Percentiles rank a stretch among this genome's conserved stretches.
Evolutionary conservation across 1,284 basidiomycete species (phyloP).

Genomic region (Phellopilus nigrolimitatus): DNA sequence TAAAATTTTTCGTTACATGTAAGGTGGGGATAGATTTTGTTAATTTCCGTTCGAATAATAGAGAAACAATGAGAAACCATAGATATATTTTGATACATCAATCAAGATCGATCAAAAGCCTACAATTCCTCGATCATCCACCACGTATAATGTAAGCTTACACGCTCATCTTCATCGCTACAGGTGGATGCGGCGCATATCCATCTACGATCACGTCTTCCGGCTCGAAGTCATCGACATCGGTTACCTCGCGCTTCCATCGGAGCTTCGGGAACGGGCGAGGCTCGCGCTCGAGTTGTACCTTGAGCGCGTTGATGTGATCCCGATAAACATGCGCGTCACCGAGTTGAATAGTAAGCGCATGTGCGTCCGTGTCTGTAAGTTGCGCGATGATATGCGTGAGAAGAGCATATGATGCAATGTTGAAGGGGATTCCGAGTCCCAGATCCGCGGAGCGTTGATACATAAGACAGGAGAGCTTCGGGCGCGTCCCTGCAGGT

Average conservation of each 20-base stretch:
- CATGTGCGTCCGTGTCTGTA: slow-evolving; percentile 81
- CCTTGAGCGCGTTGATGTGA: slow-evolving; percentile 82
- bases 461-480: slow-evolving; percentile 94
- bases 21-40: too few relatives aligned
- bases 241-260: slow-evolving; percentile 59
- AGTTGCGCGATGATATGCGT: slow-evolving; percentile 96
- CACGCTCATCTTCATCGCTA: slow-evolving; percentile 98
- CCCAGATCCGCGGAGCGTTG: slow-evolving; percentile 97
- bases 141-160: slow-evolving; percentile 31
- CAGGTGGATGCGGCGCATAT: slow-evolving; percentile 82
- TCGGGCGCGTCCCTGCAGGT: slow-evolving; percentile 52
- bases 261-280: slow-evolving; percentile 78
- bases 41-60: too few relatives aligned
- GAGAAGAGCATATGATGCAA: slow-evolving; percentile 94
- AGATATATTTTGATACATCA: too few relatives aligned
- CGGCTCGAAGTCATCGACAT: slow-evolving; percentile 81
- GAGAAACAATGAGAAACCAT: too few relatives aligned
- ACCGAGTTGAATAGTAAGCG: slow-evolving; percentile 90
- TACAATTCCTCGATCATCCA: too few relatives aligned
- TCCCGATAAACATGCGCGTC: slow-evolving; percentile 97
- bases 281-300: slow-evolving; percentile 79
- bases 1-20: too few relatives aligned
- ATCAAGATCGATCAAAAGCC: too few relatives aligned
- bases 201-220: slow-evolving; percentile 85
- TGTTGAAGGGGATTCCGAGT: slow-evolving; percentile 97